A percentile compares a stretch with the other conserved stretches of the same genome.
phyloP scores from a whole-genome alignment of 2,329 filamentous ascomycete genomes.

The Paecilomyces sp. region DNA sequence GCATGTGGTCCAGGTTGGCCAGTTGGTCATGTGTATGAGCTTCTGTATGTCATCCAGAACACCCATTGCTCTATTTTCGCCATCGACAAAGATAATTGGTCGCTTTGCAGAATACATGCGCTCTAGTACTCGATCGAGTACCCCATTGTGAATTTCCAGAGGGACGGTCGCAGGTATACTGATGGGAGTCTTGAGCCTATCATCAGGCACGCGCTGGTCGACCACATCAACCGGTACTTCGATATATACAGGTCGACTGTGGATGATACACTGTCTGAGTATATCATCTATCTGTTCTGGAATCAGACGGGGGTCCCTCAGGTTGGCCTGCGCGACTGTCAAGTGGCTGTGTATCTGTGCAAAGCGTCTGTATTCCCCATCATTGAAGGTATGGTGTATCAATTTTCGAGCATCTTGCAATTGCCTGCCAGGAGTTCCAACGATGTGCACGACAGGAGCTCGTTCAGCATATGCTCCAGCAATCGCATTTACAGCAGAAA shows the following conservation, averaged over 20 bases:
- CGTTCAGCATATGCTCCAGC: not conserved
- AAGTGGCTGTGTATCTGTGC: slow-evolving; percentile 43
- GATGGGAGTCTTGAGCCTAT: slow-evolving; percentile 13
- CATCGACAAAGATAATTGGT: slow-evolving; percentile 48
- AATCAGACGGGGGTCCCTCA: slow-evolving; percentile 40
- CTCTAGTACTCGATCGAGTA: slow-evolving; percentile 29
- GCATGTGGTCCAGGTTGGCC: slow-evolving; percentile 42
- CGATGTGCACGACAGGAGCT: not conserved
- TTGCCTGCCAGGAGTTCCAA: not conserved
- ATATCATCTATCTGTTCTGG: slow-evolving; percentile 46
- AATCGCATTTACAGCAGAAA: not conserved
- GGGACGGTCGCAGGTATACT: not conserved
- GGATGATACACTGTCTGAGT: slow-evolving; percentile 42
- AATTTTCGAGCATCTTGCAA: not conserved
- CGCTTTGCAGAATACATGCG: slow-evolving; percentile 40
- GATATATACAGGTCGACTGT: slow-evolving; percentile 41
- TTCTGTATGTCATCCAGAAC: slow-evolving; percentile 36
- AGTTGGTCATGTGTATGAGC: slow-evolving; percentile 37
- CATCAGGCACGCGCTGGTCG: slow-evolving; percentile 14
- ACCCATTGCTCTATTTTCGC: slow-evolving; percentile 38
- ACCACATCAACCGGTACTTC: slow-evolving; percentile 50
- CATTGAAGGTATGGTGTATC: not conserved
- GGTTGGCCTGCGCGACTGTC: slow-evolving; percentile 42
- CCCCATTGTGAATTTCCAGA: not conserved
- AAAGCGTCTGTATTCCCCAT: not conserved